Base-by-base conservation (phyloP, 257 asterid species). In the Ajuga chamaepitys region DNA sequence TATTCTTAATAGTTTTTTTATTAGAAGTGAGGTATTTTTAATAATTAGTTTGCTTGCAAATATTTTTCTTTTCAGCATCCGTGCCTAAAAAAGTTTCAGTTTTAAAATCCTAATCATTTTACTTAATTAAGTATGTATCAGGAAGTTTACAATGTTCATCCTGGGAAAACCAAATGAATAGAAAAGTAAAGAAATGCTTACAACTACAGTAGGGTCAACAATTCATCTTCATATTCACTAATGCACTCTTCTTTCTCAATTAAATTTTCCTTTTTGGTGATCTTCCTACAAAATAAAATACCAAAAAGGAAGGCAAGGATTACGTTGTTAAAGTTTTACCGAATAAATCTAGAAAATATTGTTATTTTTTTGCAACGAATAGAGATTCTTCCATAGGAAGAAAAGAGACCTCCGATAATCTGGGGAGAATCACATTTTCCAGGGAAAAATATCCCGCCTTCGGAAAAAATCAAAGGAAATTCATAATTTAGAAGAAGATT, bases 361-460 rank as follows among this genome's bases (percentile, higher is more conserved):
- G 37, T 41, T 20, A 41, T 45, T 16, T 20, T 18, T 20, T 18
- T 30, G 25, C n/a, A 35, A 10, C 5, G 30, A 44, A 53, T 24
- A 20, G 17, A 28, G 12, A 50, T 8, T 26, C 28, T 1, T 17
- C 37, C 7, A 18, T 2, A 62, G 25, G 25, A 2, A n/a, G n/a
- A 20, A 59, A 66, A 68, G 78, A 67, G 72, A n/a, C 96, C 95
- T 74, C 69, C 11, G 70, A 57, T 45, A 59, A 74, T 44, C 58
- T 18, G 44, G 85, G 81, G 55, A 84, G 86, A 70, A 82, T 61
- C 62, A 83, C 71, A 77, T 78, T 80, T 47, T 87, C 97, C 72
- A 89, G 24, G 4, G 87, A 75, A 61, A 92, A 68, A 66, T 87
- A 92, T 46, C 98, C 98, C 41, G 80, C 87, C 75, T 75, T 72